Percentiles rank a stretch among this genome's conserved stretches.
phyloP scores from a whole-genome alignment of 768 basidiomycete genomes.

The Tulasnella sp. region DNA sequence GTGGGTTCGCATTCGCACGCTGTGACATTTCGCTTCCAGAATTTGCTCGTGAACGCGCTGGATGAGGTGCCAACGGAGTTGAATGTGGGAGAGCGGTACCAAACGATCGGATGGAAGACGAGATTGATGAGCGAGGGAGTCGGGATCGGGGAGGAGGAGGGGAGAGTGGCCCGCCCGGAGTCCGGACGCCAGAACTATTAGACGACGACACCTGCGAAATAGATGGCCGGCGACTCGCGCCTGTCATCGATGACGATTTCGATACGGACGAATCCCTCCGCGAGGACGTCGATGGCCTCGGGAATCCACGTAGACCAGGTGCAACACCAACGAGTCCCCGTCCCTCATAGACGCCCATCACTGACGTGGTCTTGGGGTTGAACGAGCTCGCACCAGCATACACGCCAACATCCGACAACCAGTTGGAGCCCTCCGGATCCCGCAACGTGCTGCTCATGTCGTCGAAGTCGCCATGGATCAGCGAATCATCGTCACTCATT shows the following conservation, averaged over 20 bases:
- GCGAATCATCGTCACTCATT: not conserved
- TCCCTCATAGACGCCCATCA: constrained; percentile 6
- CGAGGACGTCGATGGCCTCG: not conserved
- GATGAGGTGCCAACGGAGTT: not conserved
- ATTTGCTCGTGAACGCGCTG: not conserved
- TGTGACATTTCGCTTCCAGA: not conserved
- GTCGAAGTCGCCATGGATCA: constrained; percentile 9
- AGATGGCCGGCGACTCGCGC: not conserved
- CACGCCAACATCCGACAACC: not conserved
- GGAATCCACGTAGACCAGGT: not conserved
- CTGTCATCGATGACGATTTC: not conserved
- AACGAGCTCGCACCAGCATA: not conserved
- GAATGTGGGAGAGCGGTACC: not conserved
- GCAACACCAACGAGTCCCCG: not conserved
- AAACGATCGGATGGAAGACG: constrained; percentile 1
- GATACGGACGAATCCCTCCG: constrained; percentile 2
- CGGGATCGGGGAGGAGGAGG: constrained; percentile 7
- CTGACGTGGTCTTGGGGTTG: not conserved
- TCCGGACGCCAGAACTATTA: not conserved
- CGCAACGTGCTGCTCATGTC: constrained; percentile 1
- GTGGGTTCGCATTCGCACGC: not conserved
- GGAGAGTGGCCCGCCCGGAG: not conserved
- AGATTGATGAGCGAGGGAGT: constrained; percentile 11
- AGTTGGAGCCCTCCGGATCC: not conserved
- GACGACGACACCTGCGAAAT: not conserved